Evolutionary conservation across 441 rosid species (phyloP), one percentile per base, ranked within the genome.

Genomic region (Omphalea diandra): DNA sequence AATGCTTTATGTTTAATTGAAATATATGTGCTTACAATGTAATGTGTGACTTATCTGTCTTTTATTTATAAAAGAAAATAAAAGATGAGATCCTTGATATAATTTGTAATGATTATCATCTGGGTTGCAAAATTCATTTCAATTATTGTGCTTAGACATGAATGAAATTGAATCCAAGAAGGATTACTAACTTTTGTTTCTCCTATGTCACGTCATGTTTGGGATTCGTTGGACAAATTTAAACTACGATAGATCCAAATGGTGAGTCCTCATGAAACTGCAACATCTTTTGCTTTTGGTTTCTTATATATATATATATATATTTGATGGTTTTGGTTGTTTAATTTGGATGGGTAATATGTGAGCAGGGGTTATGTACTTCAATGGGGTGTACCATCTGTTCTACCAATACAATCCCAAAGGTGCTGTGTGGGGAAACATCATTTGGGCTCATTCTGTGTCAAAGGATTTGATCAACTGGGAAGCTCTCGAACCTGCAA

Each of bases 361-460:
- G 17, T 8, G 64, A 74, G 56, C 76, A 90, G 98, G 85, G 15
- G 94, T 94, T 1, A 72, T 92, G 83, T 84, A 78, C 76, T 90
- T 78, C 82, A 88, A 90, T 60, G 99, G 99, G 6, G 3, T 81
- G 0, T 94, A 94, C 73, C 98, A 92, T 70, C 73, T 94, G 0
- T 94, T 94, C 79, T 94, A 94, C 73, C 98, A 94, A 44, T 92
- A 92, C 72, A 94, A 94, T 63, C 91, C 99, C 12, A 80, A 89
- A 38, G 88, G 94, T 17, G 84, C 94, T 2, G 94, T 92, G 1
- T 94, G 98, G 98, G 99, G 98, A 12, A 87, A 92, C 75, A 92
- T 92, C 6, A 85, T 94, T 0, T 94, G 99, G 99, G 99, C 96
- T 2, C 99, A 94, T 77, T 92, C 97, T 0, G 87, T 90, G 0